phyloP scores from a whole-genome alignment of 2,329 filamentous ascomycete genomes.

The Macrophomina pseudophaseolina region DNA sequence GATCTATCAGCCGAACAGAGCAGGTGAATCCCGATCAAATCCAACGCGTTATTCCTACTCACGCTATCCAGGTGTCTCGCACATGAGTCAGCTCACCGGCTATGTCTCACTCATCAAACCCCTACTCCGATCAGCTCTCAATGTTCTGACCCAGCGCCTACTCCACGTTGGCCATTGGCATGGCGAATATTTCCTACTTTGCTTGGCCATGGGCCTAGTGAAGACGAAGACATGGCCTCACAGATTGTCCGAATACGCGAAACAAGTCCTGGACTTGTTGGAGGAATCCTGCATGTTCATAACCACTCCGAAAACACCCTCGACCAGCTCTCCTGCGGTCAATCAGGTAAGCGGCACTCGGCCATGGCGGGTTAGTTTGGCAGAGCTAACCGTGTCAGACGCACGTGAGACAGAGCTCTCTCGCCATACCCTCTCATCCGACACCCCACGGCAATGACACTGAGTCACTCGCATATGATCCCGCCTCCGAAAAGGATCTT shows the following conservation, averaged over 20 bases:
- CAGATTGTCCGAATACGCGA: background rate
- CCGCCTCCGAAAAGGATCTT: background rate
- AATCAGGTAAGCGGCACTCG: background rate
- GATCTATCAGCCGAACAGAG: background rate
- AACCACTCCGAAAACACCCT: constrained; percentile 10
- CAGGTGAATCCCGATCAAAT: background rate
- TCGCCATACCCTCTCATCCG: background rate
- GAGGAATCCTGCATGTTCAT: constrained; percentile 11
- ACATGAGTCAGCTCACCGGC: background rate
- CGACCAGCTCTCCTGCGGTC: background rate
- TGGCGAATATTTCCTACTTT: constrained; percentile 6
- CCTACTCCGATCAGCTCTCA: background rate
- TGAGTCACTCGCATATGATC: background rate
- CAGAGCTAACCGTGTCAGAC: background rate
- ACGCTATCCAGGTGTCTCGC: background rate
- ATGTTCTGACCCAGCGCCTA: background rate
- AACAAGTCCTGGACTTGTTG: background rate
- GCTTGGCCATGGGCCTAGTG: constrained; percentile 10
- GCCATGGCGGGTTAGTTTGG: too few species aligned
- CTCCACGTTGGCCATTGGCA: constrained; percentile 12
- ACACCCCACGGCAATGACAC: background rate
- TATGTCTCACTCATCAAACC: constrained; percentile 14
- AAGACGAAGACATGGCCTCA: constrained; percentile 7
- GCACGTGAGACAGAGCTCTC: background rate
- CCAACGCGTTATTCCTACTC: background rate